Conservation (phyloP, 1,139 yeast species). For the Blastobotrys raffinosifermentans region DNA sequence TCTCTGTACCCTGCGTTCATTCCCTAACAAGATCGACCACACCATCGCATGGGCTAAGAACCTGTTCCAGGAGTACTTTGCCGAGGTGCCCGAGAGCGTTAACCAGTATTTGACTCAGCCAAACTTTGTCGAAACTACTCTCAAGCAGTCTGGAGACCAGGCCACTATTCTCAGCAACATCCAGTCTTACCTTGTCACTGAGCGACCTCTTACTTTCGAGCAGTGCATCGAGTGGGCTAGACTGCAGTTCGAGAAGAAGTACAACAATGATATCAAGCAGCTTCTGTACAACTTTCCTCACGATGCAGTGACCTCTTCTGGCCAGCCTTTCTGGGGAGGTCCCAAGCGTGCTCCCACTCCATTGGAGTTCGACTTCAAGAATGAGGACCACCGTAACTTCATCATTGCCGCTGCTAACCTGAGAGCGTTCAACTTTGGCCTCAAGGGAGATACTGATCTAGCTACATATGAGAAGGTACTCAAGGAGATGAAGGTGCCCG, state of each 20-base stretch:
- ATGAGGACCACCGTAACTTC: constrained; percentile 75
- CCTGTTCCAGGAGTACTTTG: constrained; percentile 87
- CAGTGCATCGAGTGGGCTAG: constrained; percentile 97
- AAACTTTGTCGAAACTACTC: constrained; percentile 81
- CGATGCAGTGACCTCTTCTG: constrained; percentile 85
- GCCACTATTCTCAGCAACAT: constrained; percentile 80
- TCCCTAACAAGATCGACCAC: constrained; percentile 97
- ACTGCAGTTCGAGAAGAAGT: constrained; percentile 76
- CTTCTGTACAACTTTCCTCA: constrained; percentile 88
- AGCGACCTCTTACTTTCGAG: constrained; percentile 85
- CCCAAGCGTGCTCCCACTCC: constrained; percentile 96
- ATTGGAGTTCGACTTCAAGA: constrained; percentile 64
- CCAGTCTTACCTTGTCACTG: constrained; percentile 56
- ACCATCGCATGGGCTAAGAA: constrained; percentile 99
- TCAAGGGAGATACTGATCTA: constrained; percentile 45
- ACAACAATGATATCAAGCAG: constrained; percentile 80
- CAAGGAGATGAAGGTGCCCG: constrained; percentile 50
- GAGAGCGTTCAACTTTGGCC: constrained; percentile 84
- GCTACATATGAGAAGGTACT: constrained; percentile 44
- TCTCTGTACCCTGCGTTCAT: constrained; percentile 89
- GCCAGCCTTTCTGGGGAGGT: constrained; percentile 97
- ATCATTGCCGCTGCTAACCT: constrained; percentile 86
- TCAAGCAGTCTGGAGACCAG: constrained; percentile 88
- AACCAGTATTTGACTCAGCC: constrained; percentile 88
- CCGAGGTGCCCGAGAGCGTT: constrained; percentile 87